A percentile compares a stretch with the other conserved stretches of the same genome.
These are phyloP conservation scores for Geotrichum carabidarum DNA, from an alignment of 1,139 yeast species.

Conservation along the genomic window DNA sequence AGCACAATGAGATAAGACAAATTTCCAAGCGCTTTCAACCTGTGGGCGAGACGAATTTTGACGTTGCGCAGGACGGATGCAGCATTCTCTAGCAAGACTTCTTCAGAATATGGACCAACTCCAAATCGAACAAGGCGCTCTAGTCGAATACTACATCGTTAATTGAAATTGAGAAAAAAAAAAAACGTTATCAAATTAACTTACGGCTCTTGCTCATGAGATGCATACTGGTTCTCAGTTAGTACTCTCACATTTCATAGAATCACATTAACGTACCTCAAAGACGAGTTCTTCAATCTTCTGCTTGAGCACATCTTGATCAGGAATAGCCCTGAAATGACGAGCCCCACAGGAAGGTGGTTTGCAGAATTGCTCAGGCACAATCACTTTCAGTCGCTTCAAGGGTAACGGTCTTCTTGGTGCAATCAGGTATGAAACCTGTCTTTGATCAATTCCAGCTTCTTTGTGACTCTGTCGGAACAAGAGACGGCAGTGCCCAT, in stretches of 20 bases:
- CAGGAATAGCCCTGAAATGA: neutral
- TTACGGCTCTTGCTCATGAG: neutral
- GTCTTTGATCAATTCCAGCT: too few relatives aligned
- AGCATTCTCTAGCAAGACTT: constrained; percentile 38
- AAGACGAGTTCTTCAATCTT: neutral
- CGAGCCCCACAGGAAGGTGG: too few relatives aligned
- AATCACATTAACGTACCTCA: neutral
- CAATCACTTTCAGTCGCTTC: too few relatives aligned
- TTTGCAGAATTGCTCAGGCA: too few relatives aligned
- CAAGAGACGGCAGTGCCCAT: too few relatives aligned
- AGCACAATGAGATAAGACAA: constrained; percentile 79
- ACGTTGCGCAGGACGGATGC: constrained; percentile 34
- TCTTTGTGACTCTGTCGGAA: too few relatives aligned
- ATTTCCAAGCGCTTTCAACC: constrained; percentile 63
- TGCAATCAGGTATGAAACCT: too few relatives aligned
- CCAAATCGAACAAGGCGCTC: constrained; percentile 30
- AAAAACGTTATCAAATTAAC: neutral
- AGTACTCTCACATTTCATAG: too few relatives aligned
- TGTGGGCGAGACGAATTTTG: constrained; percentile 42
- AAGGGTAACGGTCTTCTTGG: too few relatives aligned
- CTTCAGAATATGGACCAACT: constrained; percentile 28
- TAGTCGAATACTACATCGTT: constrained; percentile 17
- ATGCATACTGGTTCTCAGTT: neutral
- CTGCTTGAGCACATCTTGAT: neutral
- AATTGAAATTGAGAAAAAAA: neutral